These are phyloP conservation scores for Cytospora mali DNA, from an alignment of 2,329 filamentous ascomycete species.

Conservation along the genomic window DNA sequence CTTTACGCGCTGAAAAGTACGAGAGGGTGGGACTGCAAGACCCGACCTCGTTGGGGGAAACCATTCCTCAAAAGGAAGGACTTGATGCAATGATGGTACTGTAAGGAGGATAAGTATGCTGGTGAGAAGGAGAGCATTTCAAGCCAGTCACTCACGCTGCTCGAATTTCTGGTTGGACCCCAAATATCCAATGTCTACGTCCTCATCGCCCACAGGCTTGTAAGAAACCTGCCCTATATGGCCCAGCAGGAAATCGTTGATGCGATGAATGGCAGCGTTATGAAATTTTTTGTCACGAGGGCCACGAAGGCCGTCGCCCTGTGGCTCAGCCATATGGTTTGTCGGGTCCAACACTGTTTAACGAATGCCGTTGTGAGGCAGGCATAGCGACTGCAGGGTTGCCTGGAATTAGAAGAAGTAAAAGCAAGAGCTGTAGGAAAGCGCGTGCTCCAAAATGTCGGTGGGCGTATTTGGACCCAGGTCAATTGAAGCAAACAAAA, in stretches of 20 bases:
- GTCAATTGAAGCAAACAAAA: conserved; percentile 11
- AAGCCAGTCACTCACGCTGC: conserved; percentile 32
- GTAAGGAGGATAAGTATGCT: conserved; percentile 9
- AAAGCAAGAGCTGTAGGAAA: neutral
- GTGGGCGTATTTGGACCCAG: neutral
- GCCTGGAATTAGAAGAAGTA: neutral
- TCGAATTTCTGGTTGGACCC: conserved; percentile 37
- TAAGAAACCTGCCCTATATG: conserved; percentile 55
- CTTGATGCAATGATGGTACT: conserved; percentile 29
- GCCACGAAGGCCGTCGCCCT: conserved; percentile 6
- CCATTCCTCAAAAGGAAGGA: conserved; percentile 35
- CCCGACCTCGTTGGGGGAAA: conserved; percentile 30
- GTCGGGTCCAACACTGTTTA: conserved; percentile 18
- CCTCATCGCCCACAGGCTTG: conserved; percentile 34
- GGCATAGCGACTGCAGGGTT: conserved; percentile 22
- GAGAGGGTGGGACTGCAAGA: neutral
- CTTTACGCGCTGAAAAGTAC: conserved; percentile 34
- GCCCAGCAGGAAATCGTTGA: conserved; percentile 54
- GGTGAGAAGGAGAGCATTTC: neutral
- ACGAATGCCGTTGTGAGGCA: conserved; percentile 1
- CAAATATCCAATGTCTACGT: conserved; percentile 43
- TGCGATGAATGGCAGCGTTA: conserved; percentile 38
- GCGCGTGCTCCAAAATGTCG: conserved; percentile 1
- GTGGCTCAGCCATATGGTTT: conserved; percentile 34
- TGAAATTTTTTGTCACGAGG: conserved; percentile 18